phyloP scores from a whole-genome alignment of 2,329 filamentous ascomycete genomes.

The Didymella arachidicola region DNA sequence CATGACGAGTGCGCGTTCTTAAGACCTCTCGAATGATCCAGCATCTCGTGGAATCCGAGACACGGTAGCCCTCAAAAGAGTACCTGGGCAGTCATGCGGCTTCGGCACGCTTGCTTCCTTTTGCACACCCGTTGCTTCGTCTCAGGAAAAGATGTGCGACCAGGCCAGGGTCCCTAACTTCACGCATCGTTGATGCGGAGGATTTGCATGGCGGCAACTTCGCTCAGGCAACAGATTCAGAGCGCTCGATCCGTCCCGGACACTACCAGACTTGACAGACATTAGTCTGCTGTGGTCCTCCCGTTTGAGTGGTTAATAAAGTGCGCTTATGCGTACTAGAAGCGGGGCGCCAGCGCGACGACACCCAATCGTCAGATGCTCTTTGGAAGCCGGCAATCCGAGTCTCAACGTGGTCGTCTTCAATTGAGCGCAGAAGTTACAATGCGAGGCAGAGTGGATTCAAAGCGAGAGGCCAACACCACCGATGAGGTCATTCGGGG shows the following conservation, averaged over 20 bases:
- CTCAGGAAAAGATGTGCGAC: slow-evolving; percentile 13
- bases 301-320: slow-evolving; percentile 38
- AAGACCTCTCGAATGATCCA: slow-evolving; percentile 19
- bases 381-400: slow-evolving; percentile 6
- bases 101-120: slow-evolving; percentile 18
- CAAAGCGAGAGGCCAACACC: slow-evolving; percentile 14
- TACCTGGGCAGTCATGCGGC: slow-evolving; percentile 22
- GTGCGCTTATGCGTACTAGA: slow-evolving; percentile 38
- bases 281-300: slow-evolving; percentile 23
- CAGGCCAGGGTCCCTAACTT: slow-evolving; percentile 22
- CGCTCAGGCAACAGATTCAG: slow-evolving; percentile 38
- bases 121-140: slow-evolving; percentile 14
- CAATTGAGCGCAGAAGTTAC: slow-evolving; percentile 25
- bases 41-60: slow-evolving; percentile 26
- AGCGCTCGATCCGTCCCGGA: slow-evolving; percentile 45
- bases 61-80: slow-evolving; percentile 14
- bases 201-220: slow-evolving; percentile 37
- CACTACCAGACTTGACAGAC: slow-evolving; percentile 29
- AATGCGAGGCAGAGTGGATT: slow-evolving; percentile 12
- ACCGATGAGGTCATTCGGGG: slow-evolving; percentile 34
- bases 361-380: slow-evolving; percentile 27
- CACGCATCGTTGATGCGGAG: slow-evolving; percentile 15
- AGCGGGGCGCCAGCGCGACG: slow-evolving; percentile 33
- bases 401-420: slow-evolving; percentile 35
- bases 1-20: slow-evolving; percentile 18